Evolutionary conservation across 2,329 filamentous ascomycete genomes (phyloP), one percentile per base, ranked within the genome.

Genomic region (Curvularia sp.): DNA sequence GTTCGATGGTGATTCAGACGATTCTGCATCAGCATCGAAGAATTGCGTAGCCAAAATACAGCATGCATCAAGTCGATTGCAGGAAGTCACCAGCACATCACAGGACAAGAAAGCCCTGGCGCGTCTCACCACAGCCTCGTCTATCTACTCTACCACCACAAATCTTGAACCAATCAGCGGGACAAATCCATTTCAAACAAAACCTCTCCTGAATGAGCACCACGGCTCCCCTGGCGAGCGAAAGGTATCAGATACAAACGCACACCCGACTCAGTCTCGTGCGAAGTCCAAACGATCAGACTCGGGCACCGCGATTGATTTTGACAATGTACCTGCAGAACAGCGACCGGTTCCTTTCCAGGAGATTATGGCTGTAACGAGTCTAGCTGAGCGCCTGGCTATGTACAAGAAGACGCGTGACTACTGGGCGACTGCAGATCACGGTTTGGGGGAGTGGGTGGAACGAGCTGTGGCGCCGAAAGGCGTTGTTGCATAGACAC

Each of bases 361-460:
- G 27, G 68, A 75, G 2, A 76, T 76, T 28, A 43, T 67, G 23
- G 64, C 67, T 2, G 63, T 72, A 2, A n/a, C 59, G 18, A 72
- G 52, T 23, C 65, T 72, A 30, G 59, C 59, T 25, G 66, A 72
- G 38, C 63, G 74, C 5, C 74, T 76, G 73, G 63, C 53, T 32
- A 36, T 73, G 53, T 76, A 76, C 45, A 68, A 71, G 59, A 68
- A 63, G 56, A 69, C 71, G n/a, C 68, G 72, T 32, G 65, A 74
- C 2, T 76, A 75, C 53, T 76, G 74, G 74, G 73, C 74, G 10
- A 64, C 56, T 48, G 70, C 69, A n/a, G 71, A 75, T 46, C 73
- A 76, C 57, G 74, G 72, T 7, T 42, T 75, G 36, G 59, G 46
- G 3, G 70, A 72, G 36, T 76, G 74, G 73, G 69, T 70, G 0